Conservation (phyloP, 805 yeast species). For the Starmera caribaea region DNA sequence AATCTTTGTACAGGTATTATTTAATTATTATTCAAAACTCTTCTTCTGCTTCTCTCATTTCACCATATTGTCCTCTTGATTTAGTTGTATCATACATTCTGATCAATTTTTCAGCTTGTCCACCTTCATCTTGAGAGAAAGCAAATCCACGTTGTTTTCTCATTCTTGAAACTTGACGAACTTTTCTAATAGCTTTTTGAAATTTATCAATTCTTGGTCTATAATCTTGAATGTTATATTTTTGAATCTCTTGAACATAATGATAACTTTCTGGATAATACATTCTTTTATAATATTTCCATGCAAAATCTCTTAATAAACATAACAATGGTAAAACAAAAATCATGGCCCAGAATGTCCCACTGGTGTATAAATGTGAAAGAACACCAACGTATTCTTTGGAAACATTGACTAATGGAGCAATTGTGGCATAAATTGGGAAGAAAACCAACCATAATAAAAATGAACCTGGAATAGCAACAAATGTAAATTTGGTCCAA, state of each 20-base stretch:
- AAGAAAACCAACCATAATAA: constrained; percentile 73
- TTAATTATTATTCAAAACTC: no score
- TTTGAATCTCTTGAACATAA: constrained; percentile 93
- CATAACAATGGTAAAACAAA: constrained; percentile 73
- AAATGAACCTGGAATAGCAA: constrained; percentile 94
- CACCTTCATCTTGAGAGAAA: constrained; percentile 91
- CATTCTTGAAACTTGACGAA: constrained; percentile 96
- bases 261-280: constrained; percentile 90
- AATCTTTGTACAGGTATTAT: no score
- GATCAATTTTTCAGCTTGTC: constrained; percentile 73
- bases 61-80: constrained; percentile 67
- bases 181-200: constrained; percentile 94
- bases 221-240: constrained; percentile 85
- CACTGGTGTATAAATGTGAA: constrained; percentile 64
- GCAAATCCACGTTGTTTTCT: constrained; percentile 98
- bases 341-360: constrained; percentile 74
- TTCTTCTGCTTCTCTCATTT: constrained; percentile 33
- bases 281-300: constrained; percentile 93
- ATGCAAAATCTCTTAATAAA: constrained; percentile 75
- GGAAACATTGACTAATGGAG: constrained; percentile 77
- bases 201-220: constrained; percentile 95
- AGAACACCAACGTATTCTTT: constrained; percentile 77
- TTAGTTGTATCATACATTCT: constrained; percentile 94
- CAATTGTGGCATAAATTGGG: constrained; percentile 80
- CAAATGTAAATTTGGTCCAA: constrained; percentile 89